Evolutionary conservation across 2,329 filamentous ascomycete species (phyloP), one percentile per base, ranked within the genome.

Genomic region (Fusarium humuli): DNA sequence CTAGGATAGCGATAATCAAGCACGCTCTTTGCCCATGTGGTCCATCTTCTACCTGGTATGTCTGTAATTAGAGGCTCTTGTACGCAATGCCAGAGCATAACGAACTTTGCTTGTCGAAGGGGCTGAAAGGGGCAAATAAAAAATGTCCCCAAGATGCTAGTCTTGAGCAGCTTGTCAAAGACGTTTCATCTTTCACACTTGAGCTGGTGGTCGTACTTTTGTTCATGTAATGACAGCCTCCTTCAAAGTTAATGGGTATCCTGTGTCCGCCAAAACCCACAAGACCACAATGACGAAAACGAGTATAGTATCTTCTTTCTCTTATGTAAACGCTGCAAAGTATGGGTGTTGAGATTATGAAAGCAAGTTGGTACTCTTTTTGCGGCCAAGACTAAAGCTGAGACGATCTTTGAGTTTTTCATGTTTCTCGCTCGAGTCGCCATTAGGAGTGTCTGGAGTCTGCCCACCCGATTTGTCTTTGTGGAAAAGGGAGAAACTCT

Each of bases 401-500:
- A 94, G 92, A 27, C 90, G 85, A 69, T 90, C 89, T 78, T 88
- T 90, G 48, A 84, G 78, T 75, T 83, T 86, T n/a, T 84, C 80
- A 57, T 82, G 82, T 77, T 87, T 87, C 30, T 74, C 73, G 53
- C 59, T 32, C n/a, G 64, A 14, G 34, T 73, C 72, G 48, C 70
- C 65, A 41, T 73, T 76, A 37, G 69, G 46, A 46, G 65, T 56
- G 25, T 63, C 58, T n/a, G 69, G 40, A 34, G 76, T 72, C 22
- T 72, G 75, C 25, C 72, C 72, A 25, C 65, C 75, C 71, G 67
- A 73, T 77, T 82, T 85, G 66, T 87, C 85, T 66, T 87, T 88
- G 73, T 85, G 74, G 44, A 91, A 81, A 75, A 92, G 92, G 32
- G 86, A 87, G 75, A 93, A 90, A 71, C 92, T 92, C 79, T 91